phyloP scores from a whole-genome alignment of 2,329 filamentous ascomycete genomes.

The Verticillium zaregamsianum region DNA sequence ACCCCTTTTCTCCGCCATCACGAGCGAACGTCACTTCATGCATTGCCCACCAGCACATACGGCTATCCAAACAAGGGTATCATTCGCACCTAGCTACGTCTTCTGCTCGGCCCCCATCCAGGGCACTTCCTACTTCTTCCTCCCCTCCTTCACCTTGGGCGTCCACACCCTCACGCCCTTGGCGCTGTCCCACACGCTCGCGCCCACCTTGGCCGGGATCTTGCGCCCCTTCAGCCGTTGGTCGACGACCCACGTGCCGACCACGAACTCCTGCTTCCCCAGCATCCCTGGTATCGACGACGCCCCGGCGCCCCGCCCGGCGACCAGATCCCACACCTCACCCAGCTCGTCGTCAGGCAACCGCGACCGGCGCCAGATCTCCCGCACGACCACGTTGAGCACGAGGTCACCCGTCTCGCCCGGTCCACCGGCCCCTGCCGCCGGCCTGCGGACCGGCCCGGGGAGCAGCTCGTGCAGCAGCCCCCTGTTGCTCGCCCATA shows the following conservation, averaged over 20 bases:
- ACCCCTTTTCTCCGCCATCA: too few relatives aligned
- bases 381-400: slow-evolving; percentile 63
- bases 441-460: slow-evolving; percentile 1
- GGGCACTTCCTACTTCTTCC: neutral
- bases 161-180: slow-evolving; percentile 37
- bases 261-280: slow-evolving; percentile 69
- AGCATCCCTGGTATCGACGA: slow-evolving; percentile 42
- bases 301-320: slow-evolving; percentile 24
- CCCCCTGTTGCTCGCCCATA: slow-evolving; percentile 80
- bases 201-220: slow-evolving; percentile 64
- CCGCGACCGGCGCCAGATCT: slow-evolving; percentile 71
- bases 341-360: slow-evolving; percentile 64
- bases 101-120: neutral
- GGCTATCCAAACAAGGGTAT: neutral
- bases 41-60: neutral
- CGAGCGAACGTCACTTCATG: neutral
- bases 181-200: slow-evolving; percentile 73
- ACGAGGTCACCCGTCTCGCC: slow-evolving; percentile 42
- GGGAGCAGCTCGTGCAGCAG: slow-evolving; percentile 33
- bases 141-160: slow-evolving; percentile 18
- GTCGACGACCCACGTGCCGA: slow-evolving; percentile 79
- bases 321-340: slow-evolving; percentile 73
- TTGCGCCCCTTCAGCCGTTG: slow-evolving; percentile 77
- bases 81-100: neutral
- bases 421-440: slow-evolving; percentile 11